Conservation (phyloP, 1,139 yeast species). For the Yamadazyma membranifaciens region DNA sequence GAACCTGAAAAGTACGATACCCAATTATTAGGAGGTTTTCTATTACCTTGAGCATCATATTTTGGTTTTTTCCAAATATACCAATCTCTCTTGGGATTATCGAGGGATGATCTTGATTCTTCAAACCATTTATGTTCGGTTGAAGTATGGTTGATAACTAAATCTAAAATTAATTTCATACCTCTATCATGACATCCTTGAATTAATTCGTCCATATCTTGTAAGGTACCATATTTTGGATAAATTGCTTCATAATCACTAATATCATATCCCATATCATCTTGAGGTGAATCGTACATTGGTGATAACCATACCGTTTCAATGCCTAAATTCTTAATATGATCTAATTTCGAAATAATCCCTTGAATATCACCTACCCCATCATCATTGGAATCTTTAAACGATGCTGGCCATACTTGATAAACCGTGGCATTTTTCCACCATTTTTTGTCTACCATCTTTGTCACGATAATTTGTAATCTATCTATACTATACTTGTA, state of each 20-base stretch:
- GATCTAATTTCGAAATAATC: slow-evolving; percentile 50
- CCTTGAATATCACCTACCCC: slow-evolving; percentile 61
- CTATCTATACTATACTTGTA: neutral
- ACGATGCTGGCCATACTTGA: slow-evolving; percentile 62
- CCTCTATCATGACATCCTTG: slow-evolving; percentile 48
- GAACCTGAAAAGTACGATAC: slow-evolving; percentile 51
- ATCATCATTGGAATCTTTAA: slow-evolving; percentile 58
- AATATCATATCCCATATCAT: slow-evolving; percentile 67
- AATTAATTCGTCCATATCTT: slow-evolving; percentile 50
- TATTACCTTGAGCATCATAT: slow-evolving; percentile 40
- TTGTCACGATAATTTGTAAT: neutral
- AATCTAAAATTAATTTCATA: slow-evolving; percentile 52
- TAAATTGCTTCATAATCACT: slow-evolving; percentile 52
- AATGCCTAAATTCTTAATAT: slow-evolving; percentile 50
- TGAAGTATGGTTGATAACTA: slow-evolving; percentile 62
- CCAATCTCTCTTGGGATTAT: slow-evolving; percentile 62
- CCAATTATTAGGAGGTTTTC: slow-evolving; percentile 62
- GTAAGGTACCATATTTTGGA: slow-evolving; percentile 52
- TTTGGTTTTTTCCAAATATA: slow-evolving; percentile 55
- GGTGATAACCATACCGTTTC: slow-evolving; percentile 61
- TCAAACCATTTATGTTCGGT: slow-evolving; percentile 57
- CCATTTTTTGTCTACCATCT: slow-evolving; percentile 27
- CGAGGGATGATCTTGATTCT: slow-evolving; percentile 52
- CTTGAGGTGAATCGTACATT: slow-evolving; percentile 58
- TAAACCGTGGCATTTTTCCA: slow-evolving; percentile 59